phyloP scores from a whole-genome alignment of 83 land plant genomes.

The Thuja plicata region DNA sequence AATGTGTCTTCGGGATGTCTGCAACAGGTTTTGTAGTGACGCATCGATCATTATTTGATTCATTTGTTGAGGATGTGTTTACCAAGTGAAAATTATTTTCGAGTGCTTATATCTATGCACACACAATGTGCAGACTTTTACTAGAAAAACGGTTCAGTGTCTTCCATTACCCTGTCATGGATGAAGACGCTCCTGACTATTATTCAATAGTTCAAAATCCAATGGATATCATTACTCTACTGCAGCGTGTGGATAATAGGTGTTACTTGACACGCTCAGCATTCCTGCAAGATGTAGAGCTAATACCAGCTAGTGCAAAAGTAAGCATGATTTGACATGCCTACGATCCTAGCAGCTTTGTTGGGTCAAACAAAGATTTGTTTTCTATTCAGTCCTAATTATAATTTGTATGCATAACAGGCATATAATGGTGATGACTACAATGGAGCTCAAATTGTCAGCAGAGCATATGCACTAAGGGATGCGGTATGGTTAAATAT shows the following conservation, averaged over 20 bases:
- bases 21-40: constrained; percentile 66
- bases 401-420: constrained; percentile 25
- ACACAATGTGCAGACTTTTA: constrained; percentile 61
- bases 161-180: constrained; percentile 91
- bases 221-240: constrained; percentile 91
- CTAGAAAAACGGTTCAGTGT: constrained; percentile 87
- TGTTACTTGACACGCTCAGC: constrained; percentile 76
- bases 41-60: not conserved
- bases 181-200: constrained; percentile 95
- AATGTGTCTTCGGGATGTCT: constrained; percentile 97
- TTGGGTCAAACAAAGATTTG: not conserved
- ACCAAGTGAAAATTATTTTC: not conserved
- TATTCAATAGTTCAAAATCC: constrained; percentile 81
- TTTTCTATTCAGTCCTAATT: constrained; percentile 1
- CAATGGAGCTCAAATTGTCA: constrained; percentile 86
- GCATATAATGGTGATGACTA: constrained; percentile 95
- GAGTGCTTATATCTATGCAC: not conserved
- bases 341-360: constrained; percentile 1
- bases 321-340: constrained; percentile 29
- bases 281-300: constrained; percentile 84
- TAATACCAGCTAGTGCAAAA: constrained; percentile 89
- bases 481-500: constrained; percentile 72
- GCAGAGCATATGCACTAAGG: constrained; percentile 89
- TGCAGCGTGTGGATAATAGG: constrained; percentile 87
- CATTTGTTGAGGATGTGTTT: not conserved